Evolutionary conservation across 768 basidiomycete genomes (phyloP).

Genomic region (Hortiboletus flavorubellus): DNA sequence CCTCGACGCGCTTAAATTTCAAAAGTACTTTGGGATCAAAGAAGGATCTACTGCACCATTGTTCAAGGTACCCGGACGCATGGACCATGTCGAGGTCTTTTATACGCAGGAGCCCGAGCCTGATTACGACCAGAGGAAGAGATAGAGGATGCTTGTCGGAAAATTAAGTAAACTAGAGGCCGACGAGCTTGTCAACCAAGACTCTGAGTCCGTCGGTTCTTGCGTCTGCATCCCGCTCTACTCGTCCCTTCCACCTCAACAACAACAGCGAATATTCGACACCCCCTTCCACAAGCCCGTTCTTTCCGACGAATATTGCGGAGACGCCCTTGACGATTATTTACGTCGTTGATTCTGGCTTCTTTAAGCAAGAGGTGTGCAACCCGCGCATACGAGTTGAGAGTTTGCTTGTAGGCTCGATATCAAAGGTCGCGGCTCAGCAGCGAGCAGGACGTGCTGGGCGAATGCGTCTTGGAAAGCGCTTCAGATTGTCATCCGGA

Average conservation of each 20-base stretch:
- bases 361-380: conserved; percentile 98
- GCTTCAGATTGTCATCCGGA: conserved; percentile 96
- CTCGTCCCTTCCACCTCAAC: conserved; percentile 89
- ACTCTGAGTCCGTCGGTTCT: conserved; percentile 77
- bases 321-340: conserved; percentile 98
- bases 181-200: conserved; percentile 72
- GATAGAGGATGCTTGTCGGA: conserved; percentile 93
- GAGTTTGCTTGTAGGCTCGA: background rate
- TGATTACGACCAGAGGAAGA: conserved; percentile 98
- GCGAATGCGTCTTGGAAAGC: conserved; percentile 38
- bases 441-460: too few relatives aligned
- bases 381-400: conserved; percentile 97
- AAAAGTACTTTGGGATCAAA: conserved; percentile 79
- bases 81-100: conserved; percentile 94
- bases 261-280: conserved; percentile 98
- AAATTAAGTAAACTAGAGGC: conserved; percentile 80
- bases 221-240: conserved; percentile 90
- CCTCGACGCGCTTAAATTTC: conserved; percentile 94
- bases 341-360: conserved; percentile 98
- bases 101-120: conserved; percentile 91
- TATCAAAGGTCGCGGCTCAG: too few relatives aligned
- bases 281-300: conserved; percentile 66
- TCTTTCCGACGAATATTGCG: conserved; percentile 97
- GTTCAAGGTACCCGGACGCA: conserved; percentile 89
- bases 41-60: conserved; percentile 54